A percentile compares a stretch with the other conserved stretches of the same genome.
Evolutionary conservation across 139 green algal genomes (phyloP).

Genomic region (Mychonastes homosphaera): DNA sequence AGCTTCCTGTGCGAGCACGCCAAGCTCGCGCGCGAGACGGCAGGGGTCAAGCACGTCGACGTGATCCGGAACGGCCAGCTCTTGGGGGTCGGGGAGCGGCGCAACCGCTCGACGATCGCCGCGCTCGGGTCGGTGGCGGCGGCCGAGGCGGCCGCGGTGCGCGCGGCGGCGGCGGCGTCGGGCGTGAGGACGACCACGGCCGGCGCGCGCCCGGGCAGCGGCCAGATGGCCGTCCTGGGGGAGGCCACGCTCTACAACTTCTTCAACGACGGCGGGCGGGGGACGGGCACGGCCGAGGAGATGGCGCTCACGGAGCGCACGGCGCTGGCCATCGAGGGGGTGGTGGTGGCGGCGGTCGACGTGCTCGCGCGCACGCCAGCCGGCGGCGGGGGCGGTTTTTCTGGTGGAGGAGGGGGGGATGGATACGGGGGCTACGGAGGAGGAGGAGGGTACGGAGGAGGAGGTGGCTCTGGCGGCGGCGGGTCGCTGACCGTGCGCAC

Average conservation of each 20-base stretch:
- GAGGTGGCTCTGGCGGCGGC: neutral
- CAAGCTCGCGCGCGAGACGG: conserved; percentile 50
- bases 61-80: conserved; percentile 98
- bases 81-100: conserved; percentile 71
- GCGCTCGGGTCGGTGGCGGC: conserved; percentile 40
- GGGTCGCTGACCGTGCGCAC: conserved; percentile 25
- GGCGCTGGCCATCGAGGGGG: conserved; percentile 73
- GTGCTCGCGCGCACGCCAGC: conserved; percentile 31
- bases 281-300: conserved; percentile 67
- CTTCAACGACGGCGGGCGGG: conserved; percentile 85
- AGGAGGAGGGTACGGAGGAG: neutral
- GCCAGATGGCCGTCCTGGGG: conserved; percentile 55
- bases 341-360: conserved; percentile 80
- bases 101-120: conserved; percentile 56
- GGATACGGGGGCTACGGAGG: too few relatives aligned
- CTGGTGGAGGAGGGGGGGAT: neutral
- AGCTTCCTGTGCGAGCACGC: conserved; percentile 90
- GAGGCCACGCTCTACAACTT: conserved; percentile 57
- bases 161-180: conserved; percentile 8
- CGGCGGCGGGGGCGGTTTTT: conserved; percentile 6
- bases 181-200: conserved; percentile 1
- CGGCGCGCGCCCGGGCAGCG: neutral
- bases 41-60: conserved; percentile 25
- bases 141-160: conserved; percentile 6
- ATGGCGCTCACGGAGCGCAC: conserved; percentile 80